phyloP scores from a whole-genome alignment of 768 basidiomycete genomes.

The Suillus decipiens region DNA sequence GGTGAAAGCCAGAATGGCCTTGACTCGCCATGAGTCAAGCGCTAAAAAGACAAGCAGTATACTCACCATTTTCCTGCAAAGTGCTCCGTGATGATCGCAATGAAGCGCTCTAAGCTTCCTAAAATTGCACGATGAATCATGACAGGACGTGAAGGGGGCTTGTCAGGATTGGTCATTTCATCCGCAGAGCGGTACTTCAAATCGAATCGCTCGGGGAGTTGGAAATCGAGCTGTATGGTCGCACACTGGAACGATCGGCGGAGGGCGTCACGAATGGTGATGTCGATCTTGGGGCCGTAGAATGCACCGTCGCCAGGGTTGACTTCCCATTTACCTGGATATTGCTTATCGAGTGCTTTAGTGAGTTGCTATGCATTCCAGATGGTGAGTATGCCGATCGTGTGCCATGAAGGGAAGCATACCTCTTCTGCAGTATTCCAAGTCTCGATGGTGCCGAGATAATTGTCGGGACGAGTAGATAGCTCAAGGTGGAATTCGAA shows the following conservation, averaged over 20 bases:
- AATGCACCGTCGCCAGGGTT: slow-evolving; percentile 98
- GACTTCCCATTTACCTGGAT: slow-evolving; percentile 87
- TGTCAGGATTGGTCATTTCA: slow-evolving; percentile 50
- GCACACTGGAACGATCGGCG: slow-evolving; percentile 96
- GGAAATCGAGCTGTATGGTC: slow-evolving; percentile 98
- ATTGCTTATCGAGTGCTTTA: slow-evolving; percentile 78
- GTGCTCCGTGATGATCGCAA: slow-evolving; percentile 96
- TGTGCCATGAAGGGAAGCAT: slow-evolving; percentile 20
- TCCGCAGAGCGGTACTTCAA: slow-evolving; percentile 85
- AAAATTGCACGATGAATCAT: slow-evolving; percentile 98
- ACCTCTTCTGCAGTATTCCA: slow-evolving; percentile 91
- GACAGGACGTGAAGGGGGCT: slow-evolving; percentile 75
- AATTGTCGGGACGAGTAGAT: slow-evolving; percentile 95
- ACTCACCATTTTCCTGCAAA: slow-evolving; percentile 95
- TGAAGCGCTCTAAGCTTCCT: slow-evolving; percentile 92
- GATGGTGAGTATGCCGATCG: slow-evolving; percentile 10
- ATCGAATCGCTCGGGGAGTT: slow-evolving; percentile 95
- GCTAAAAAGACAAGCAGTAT: not conserved
- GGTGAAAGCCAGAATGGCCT: slow-evolving; percentile 99
- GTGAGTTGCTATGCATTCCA: slow-evolving; percentile 66
- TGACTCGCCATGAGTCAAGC: not conserved
- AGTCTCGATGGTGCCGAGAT: slow-evolving; percentile 82
- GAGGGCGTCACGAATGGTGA: slow-evolving; percentile 92
- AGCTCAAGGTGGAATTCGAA: slow-evolving; percentile 93
- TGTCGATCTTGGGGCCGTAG: slow-evolving; percentile 99